Conservation (phyloP, 129 eudicot species). For the Lactuca saligna region DNA sequence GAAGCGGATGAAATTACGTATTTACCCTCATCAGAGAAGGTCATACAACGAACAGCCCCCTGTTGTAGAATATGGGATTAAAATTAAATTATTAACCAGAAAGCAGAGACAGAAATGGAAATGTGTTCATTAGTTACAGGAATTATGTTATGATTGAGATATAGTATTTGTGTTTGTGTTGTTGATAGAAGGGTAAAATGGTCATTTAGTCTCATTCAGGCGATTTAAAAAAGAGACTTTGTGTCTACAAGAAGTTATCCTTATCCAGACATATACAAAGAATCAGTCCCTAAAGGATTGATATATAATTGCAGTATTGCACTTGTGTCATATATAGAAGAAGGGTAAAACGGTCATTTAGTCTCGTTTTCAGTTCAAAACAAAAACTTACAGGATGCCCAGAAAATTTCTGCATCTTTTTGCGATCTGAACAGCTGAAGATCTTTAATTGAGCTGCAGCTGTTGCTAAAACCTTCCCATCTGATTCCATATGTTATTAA, state of each 20-base stretch:
- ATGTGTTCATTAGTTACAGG: background rate
- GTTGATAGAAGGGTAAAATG: background rate
- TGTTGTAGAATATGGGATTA: conserved; percentile 17
- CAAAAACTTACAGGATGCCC: conserved; percentile 84
- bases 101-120: background rate
- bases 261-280: background rate
- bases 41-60: conserved; percentile 85
- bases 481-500: conserved; percentile 29
- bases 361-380: too few relatives aligned
- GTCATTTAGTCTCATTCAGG: background rate
- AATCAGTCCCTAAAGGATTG: too few relatives aligned
- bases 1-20: conserved; percentile 70
- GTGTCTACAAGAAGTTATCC: background rate
- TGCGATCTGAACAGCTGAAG: conserved; percentile 61
- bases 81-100: background rate
- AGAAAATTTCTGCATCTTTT: conserved; percentile 86
- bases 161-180: too few relatives aligned
- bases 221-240: background rate
- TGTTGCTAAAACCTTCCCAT: conserved; percentile 81
- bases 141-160: background rate
- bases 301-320: too few relatives aligned
- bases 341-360: too few relatives aligned
- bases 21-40: conserved; percentile 75
- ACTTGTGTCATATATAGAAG: too few relatives aligned
- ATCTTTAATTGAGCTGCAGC: conserved; percentile 91